Evolutionary conservation across 2,329 filamentous ascomycete genomes (phyloP).

Genomic region (Colletotrichum caudatum): DNA sequence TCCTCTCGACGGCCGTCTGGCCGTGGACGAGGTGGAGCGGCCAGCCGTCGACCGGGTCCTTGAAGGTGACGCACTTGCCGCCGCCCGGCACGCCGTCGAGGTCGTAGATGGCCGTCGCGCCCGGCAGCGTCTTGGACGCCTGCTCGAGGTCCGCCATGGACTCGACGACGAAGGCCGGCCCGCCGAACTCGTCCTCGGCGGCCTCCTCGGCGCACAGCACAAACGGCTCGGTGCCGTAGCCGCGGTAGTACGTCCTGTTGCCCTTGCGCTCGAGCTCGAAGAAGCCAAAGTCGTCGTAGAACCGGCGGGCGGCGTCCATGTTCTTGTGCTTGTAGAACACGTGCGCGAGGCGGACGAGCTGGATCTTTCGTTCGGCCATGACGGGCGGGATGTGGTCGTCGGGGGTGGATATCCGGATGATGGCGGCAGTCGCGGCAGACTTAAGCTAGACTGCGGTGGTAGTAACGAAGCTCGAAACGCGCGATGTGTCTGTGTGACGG

Average conservation of each 20-base stretch:
- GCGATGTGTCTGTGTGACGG: too few species aligned
- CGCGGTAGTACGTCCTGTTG: constrained; percentile 68
- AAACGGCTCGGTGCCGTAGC: constrained; percentile 71
- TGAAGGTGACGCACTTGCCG: constrained; percentile 64
- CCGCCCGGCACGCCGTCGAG: constrained; percentile 63
- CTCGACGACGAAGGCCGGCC: constrained; percentile 69
- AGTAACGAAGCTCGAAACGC: not conserved
- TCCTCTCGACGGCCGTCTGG: constrained; percentile 56
- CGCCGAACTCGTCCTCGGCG: constrained; percentile 64
- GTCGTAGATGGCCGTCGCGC: constrained; percentile 62
- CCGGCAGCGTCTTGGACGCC: constrained; percentile 60
- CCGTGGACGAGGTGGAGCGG: constrained; percentile 69
- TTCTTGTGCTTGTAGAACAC: constrained; percentile 62
- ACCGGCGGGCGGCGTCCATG: constrained; percentile 55
- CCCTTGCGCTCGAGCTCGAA: constrained; percentile 52
- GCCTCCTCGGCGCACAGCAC: constrained; percentile 66
- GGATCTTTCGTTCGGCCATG: constrained; percentile 47
- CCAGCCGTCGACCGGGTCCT: constrained; percentile 66
- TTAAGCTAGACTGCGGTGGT: not conserved
- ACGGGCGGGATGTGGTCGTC: constrained; percentile 4
- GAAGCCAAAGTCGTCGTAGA: constrained; percentile 64
- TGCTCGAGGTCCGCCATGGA: constrained; percentile 65
- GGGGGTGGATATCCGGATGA: not conserved
- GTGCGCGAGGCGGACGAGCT: constrained; percentile 56
- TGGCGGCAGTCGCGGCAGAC: not conserved